phyloP scores from a whole-genome alignment of 2,329 filamentous ascomycete genomes.

The Aspergillus ustus region DNA sequence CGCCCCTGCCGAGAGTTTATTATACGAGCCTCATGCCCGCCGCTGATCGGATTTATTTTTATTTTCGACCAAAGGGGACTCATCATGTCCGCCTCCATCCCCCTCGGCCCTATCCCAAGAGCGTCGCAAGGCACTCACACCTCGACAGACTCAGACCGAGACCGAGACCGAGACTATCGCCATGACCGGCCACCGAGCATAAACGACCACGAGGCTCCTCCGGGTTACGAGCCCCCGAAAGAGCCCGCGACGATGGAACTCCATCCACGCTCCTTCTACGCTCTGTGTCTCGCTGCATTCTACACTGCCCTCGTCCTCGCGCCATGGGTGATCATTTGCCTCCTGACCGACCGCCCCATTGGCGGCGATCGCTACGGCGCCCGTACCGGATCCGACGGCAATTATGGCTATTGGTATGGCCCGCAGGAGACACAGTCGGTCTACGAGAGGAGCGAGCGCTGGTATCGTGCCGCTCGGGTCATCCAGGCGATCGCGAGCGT shows the following conservation, averaged over 20 bases:
- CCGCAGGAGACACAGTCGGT: not conserved
- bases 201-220: not conserved
- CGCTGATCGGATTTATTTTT: not conserved
- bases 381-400: not conserved
- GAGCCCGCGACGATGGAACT: not conserved
- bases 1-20: not conserved
- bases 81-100: not conserved
- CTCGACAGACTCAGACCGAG: not conserved
- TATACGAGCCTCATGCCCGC: not conserved
- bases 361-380: constrained; percentile 19
- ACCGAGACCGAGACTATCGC: not conserved
- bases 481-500: constrained; percentile 26
- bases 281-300: not conserved
- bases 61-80: not conserved
- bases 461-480: constrained; percentile 24
- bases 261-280: not conserved
- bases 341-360: constrained; percentile 12
- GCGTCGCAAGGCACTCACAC: not conserved
- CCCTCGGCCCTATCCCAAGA: not conserved
- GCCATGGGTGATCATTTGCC: constrained; percentile 10
- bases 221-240: not conserved
- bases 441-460: constrained; percentile 16
- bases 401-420: not conserved
- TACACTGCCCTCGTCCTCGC: constrained; percentile 14
- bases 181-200: not conserved